Conservation (phyloP, 805 yeast species). For the Kazachstania viticola region DNA sequence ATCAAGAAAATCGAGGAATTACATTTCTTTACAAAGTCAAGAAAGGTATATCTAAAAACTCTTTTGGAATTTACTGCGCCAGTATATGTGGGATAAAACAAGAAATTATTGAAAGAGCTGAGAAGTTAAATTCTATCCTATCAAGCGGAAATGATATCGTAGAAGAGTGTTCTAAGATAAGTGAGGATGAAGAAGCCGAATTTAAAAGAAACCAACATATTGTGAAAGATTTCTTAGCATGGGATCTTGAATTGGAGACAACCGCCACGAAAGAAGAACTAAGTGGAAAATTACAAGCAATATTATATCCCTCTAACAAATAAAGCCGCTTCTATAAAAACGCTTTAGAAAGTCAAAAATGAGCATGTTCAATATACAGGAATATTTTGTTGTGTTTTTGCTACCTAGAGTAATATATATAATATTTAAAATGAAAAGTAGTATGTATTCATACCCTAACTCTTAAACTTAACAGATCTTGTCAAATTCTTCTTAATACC, state of each 20-base stretch:
- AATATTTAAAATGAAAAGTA: no score
- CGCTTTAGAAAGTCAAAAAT: no score
- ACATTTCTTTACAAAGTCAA: conserved; percentile 27
- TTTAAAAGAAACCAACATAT: conserved; percentile 11
- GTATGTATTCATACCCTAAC: conserved; percentile 3
- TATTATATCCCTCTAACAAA: no score
- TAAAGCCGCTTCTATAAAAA: no score
- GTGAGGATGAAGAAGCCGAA: conserved; percentile 9
- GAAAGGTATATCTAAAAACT: conserved; percentile 25
- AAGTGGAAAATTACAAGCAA: conserved; percentile 7
- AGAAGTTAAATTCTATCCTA: conserved; percentile 12
- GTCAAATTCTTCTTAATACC: conserved; percentile 93
- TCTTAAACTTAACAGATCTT: conserved; percentile 65
- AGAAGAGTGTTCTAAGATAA: conserved; percentile 8
- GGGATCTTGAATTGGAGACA: conserved; percentile 22
- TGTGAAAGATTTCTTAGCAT: conserved; percentile 17
- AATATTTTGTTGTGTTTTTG: no score
- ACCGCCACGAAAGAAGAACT: conserved; percentile 2
- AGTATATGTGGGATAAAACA: conserved; percentile 27
- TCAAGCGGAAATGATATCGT: conserved; percentile 12
- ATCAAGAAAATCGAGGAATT: conserved; percentile 10
- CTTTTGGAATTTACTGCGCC: conserved; percentile 35
- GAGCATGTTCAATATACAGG: no score
- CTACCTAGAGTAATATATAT: no score
- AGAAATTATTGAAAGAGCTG: conserved; percentile 26